A percentile compares a stretch with the other conserved stretches of the same genome.
Conservation (phyloP, 441 rosid species). For the Pelargonium hybrid region DNA sequence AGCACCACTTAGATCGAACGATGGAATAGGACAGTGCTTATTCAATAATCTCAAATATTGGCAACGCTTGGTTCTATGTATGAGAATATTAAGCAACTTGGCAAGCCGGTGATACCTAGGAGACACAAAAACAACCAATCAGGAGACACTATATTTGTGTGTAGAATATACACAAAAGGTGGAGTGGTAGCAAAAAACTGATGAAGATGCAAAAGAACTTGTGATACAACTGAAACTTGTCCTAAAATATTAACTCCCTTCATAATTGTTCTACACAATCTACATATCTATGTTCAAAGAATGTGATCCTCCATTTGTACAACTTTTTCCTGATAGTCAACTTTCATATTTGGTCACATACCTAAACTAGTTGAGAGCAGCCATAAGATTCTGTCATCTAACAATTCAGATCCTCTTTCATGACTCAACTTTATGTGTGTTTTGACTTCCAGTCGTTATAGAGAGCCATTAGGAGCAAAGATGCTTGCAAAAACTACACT, state of each 20-base stretch:
- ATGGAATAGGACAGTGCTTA: slow-evolving; percentile 48
- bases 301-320: background rate
- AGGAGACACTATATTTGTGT: background rate
- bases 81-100: slow-evolving; percentile 44
- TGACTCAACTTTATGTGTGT: background rate
- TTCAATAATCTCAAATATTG: slow-evolving; percentile 47
- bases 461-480: background rate
- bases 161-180: background rate
- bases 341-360: background rate
- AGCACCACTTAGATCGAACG: slow-evolving; percentile 21
- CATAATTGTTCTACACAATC: background rate
- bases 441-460: slow-evolving; percentile 8
- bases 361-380: slow-evolving; percentile 9
- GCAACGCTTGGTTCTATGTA: slow-evolving; percentile 42
- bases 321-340: background rate
- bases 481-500: background rate
- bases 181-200: background rate
- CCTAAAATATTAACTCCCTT: background rate
- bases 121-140: slow-evolving; percentile 14
- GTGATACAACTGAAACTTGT: background rate
- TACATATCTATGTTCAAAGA: background rate
- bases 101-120: slow-evolving; percentile 54
- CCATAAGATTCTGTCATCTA: background rate
- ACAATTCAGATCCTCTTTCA: slow-evolving; percentile 4
- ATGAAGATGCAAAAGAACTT: background rate